Conservation (phyloP, 257 asterid genomes). For the Prunella vulgaris region DNA sequence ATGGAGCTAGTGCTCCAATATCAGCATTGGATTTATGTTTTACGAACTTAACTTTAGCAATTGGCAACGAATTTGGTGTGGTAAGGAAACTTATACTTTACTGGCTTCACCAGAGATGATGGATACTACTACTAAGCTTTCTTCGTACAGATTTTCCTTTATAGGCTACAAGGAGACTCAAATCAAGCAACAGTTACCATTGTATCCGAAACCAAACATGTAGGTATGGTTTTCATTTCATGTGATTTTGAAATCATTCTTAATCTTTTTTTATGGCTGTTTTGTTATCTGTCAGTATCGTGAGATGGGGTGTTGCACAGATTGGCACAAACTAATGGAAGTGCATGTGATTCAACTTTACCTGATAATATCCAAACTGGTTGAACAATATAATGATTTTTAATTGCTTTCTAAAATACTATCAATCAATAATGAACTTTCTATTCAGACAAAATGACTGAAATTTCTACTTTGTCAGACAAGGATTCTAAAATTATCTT, state of each 20-base stretch:
- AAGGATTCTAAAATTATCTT: not conserved
- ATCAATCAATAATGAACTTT: not conserved
- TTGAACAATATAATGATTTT: not conserved
- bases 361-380: not conserved
- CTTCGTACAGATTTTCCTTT: conserved; percentile 56
- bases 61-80: conserved; percentile 81
- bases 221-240: conserved; percentile 41
- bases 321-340: conserved; percentile 7
- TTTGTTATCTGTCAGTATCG: not conserved
- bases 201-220: conserved; percentile 43
- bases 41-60: conserved; percentile 55
- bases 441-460: not conserved
- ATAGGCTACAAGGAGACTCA: conserved; percentile 43
- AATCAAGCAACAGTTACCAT: conserved; percentile 44
- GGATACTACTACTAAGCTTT: conserved; percentile 3
- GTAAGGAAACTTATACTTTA: conserved; percentile 40
- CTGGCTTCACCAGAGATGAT: conserved; percentile 11
- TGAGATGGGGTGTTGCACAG: not conserved
- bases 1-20: conserved; percentile 54
- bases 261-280: not conserved
- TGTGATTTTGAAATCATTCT: not conserved
- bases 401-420: not conserved
- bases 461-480: not conserved
- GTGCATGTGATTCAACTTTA: not conserved
- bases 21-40: conserved; percentile 71